Evolutionary conservation across 2,329 filamentous ascomycete species (phyloP).

Genomic region (Tothia fuscella): DNA sequence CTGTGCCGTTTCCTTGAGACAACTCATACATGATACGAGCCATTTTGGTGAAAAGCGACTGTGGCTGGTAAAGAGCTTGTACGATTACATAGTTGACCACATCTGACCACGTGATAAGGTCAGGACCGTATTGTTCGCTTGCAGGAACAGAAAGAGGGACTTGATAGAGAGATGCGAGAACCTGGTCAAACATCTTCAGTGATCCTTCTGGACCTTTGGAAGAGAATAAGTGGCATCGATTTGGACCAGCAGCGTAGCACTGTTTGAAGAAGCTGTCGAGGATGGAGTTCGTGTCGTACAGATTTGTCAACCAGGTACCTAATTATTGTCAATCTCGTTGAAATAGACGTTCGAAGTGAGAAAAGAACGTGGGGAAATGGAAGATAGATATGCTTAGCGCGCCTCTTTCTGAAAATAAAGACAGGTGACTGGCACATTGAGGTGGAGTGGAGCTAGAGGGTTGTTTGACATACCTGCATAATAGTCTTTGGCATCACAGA

Average conservation of each 20-base stretch:
- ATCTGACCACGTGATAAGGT: conserved; percentile 31
- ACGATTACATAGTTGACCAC: conserved; percentile 14
- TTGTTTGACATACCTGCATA: conserved; percentile 16
- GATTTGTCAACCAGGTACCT: conserved; percentile 24
- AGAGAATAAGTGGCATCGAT: conserved; percentile 26
- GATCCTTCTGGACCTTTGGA: conserved; percentile 25
- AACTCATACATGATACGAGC: conserved; percentile 8
- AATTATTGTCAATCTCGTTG: not conserved
- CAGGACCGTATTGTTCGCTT: conserved; percentile 18
- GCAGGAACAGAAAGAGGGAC: conserved; percentile 27
- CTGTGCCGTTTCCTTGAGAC: conserved; percentile 8
- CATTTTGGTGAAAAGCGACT: not conserved
- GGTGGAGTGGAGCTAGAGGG: not conserved
- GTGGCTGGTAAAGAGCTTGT: conserved; percentile 10
- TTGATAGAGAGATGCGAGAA: conserved; percentile 27
- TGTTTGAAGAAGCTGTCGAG: conserved; percentile 33
- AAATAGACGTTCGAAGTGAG: not conserved
- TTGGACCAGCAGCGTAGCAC: conserved; percentile 30
- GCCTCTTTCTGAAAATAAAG: no score
- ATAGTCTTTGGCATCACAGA: conserved; percentile 31
- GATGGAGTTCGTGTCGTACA: conserved; percentile 33
- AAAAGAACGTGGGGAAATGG: not conserved
- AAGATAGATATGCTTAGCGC: no score
- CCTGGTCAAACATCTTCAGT: conserved; percentile 20
- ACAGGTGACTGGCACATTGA: no score